A percentile compares a stretch with the other conserved stretches of the same genome.
Evolutionary conservation across 2,329 filamentous ascomycete genomes (phyloP).

Genomic region (Pseudogymnoascus sp.): DNA sequence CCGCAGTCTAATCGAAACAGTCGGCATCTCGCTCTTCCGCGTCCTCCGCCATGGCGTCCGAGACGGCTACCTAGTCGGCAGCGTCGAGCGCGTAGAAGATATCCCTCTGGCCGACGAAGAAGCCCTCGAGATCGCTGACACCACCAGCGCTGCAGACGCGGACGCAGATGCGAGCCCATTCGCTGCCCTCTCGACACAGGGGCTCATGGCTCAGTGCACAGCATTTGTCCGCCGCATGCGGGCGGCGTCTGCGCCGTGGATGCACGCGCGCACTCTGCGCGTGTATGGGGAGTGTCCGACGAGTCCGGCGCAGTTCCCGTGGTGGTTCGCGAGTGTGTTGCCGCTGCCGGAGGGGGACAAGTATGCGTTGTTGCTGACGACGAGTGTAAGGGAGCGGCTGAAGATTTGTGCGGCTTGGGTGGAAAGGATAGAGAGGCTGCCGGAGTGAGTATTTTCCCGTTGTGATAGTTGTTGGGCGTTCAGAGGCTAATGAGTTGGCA

Average conservation of each 20-base stretch:
- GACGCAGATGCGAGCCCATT: slow-evolving; percentile 11
- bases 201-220: slow-evolving; percentile 57
- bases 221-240: slow-evolving; percentile 66
- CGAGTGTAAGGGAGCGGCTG: slow-evolving; percentile 70
- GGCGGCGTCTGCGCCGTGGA: slow-evolving; percentile 63
- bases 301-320: slow-evolving; percentile 73
- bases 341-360: slow-evolving; percentile 73
- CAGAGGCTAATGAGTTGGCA: not conserved
- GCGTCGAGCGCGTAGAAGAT: slow-evolving; percentile 71
- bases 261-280: slow-evolving; percentile 62
- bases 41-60: slow-evolving; percentile 56
- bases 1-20: slow-evolving; percentile 71
- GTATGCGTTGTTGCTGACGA: slow-evolving; percentile 65
- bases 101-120: slow-evolving; percentile 78
- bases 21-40: slow-evolving; percentile 69
- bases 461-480: not conserved
- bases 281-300: slow-evolving; percentile 72
- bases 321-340: slow-evolving; percentile 82
- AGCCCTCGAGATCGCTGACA: slow-evolving; percentile 63
- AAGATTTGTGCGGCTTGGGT: slow-evolving; percentile 82
- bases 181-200: slow-evolving; percentile 49
- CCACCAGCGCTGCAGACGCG: slow-evolving; percentile 28
- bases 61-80: slow-evolving; percentile 75
- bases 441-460: not conserved
- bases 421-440: slow-evolving; percentile 36